Evolutionary conservation across 192 early-diverging fungal genomes (phyloP), one percentile per base, ranked within the genome.

Genomic region (Rhizophagus sp.): DNA sequence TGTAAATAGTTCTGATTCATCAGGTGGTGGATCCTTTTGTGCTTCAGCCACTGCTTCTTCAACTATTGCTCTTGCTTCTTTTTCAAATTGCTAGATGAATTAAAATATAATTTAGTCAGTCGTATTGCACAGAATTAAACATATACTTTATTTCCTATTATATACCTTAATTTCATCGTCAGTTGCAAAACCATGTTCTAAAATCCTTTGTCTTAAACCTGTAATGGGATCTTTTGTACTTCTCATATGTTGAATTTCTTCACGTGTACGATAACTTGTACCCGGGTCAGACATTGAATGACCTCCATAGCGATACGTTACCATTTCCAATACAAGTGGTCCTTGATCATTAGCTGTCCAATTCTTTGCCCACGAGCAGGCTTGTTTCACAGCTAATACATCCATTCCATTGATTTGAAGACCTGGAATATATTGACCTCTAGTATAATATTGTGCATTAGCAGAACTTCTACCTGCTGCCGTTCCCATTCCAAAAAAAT

Each of bases 271-370:
- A 94, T 99, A 99, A 57, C 96, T 98, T 85, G 97, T 99, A 81
- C 97, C 97, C 30, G 97, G 97, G 87, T 99, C 97, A 76, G 97
- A 99, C 97, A 99, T 99, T 81, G 97, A 99, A 95, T 99, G 97
- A 73, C 97, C 97, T 86, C 97, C 97, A 88, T 99, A 99, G 73
- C 97, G 96, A 89, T 99, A 99, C 33, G 97, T 99, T 81, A 93
- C 93, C 90, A 97, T 91, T 90, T 99, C 97, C 85, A 98, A 89
- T 39, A 99, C 90, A 73, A 98, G 83, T 57, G 97, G 97, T 13
- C 97, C 97, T 78, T 97, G 93, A 81, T 91, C 96, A 70, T 84
- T 81, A 62, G 90, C 75, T 5, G 92, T 91, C 91, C 93, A 97
- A 82, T 97, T 90, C 81, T 96, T 93, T 67, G 96, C 96, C 81